Evolutionary conservation across 306 rosid species (phyloP).

Genomic region (Geum urbanum): DNA sequence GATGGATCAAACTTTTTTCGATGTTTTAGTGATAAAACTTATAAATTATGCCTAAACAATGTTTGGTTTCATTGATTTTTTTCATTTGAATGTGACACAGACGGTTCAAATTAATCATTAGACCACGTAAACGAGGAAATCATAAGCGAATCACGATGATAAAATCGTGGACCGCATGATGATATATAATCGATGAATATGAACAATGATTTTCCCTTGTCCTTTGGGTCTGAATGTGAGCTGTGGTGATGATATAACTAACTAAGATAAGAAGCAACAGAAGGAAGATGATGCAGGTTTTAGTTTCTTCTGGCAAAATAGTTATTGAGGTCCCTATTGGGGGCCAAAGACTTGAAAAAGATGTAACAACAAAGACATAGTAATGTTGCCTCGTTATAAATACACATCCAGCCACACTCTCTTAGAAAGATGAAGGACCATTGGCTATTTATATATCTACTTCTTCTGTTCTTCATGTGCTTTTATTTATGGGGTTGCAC

Average conservation of each 20-base stretch:
- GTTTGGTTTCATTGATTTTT: too few species aligned
- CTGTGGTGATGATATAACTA: not conserved
- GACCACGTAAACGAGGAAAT: too few species aligned
- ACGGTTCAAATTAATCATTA: not conserved
- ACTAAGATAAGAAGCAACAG: not conserved
- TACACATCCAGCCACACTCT: constrained; percentile 13
- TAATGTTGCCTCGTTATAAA: constrained; percentile 33
- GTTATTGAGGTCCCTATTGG: not conserved
- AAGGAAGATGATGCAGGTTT: not conserved
- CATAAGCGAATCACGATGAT: too few species aligned
- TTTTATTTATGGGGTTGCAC: not conserved
- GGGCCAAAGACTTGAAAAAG: constrained; percentile 5
- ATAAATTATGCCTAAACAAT: too few species aligned
- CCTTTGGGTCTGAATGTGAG: not conserved
- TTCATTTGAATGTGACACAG: too few species aligned
- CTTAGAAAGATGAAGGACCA: constrained; percentile 47
- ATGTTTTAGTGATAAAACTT: too few species aligned
- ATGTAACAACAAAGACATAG: constrained; percentile 13
- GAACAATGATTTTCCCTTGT: not conserved
- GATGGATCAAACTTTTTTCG: too few species aligned
- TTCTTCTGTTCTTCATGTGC: constrained; percentile 11
- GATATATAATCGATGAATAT: not conserved
- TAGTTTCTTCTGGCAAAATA: not conserved
- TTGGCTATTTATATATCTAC: constrained; percentile 24
- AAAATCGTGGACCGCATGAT: not conserved